Evolutionary conservation across 306 rosid species (phyloP).

Genomic region (Quercus cerris): DNA sequence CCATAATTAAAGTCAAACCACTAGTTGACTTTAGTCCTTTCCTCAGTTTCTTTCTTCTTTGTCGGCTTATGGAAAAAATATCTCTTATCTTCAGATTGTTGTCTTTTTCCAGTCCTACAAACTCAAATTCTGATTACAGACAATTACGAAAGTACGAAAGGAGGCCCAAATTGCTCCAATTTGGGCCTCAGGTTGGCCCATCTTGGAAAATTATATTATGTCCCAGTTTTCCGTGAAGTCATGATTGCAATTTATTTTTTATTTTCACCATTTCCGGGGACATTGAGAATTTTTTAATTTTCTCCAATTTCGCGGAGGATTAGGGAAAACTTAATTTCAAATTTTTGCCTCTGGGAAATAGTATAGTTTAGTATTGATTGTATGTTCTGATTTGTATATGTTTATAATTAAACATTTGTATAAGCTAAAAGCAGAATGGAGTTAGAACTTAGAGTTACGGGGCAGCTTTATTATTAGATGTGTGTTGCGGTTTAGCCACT

Average conservation of each 20-base stretch:
- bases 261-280: no score
- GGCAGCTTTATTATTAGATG: no score
- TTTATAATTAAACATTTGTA: no score
- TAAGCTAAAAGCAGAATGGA: accelerated
- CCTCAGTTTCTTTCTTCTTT: background rate
- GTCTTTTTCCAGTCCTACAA: background rate
- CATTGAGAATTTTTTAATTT: no score
- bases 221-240: no score
- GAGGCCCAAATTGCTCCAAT: background rate
- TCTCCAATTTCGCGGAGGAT: no score
- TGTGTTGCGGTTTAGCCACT: no score
- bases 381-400: no score
- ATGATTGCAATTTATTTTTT: no score
- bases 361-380: no score
- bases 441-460: accelerated
- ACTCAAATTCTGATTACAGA: background rate
- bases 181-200: background rate
- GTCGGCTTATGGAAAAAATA: conserved; percentile 1
- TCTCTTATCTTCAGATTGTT: background rate
- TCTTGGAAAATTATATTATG: background rate
- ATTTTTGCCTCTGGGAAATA: no score
- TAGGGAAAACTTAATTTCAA: no score
- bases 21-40: background rate
- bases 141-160: background rate
- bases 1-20: conserved; percentile 9